phyloP scores from a whole-genome alignment of 306 rosid species.

The Quercus agrifolia region DNA sequence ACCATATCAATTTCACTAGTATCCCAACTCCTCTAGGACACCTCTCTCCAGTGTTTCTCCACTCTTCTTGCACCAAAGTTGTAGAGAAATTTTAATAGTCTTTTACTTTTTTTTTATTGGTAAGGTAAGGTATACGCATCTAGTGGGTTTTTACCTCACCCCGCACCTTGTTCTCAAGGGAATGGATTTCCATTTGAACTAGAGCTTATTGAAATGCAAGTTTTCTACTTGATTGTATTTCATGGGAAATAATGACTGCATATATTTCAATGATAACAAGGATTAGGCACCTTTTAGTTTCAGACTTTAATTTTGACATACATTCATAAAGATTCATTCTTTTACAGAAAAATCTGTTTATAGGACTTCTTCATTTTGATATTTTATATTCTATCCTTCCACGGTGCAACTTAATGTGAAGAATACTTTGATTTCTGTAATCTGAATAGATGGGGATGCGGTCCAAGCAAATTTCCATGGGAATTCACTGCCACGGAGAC shows the following conservation, averaged over 20 bases:
- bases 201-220: background rate
- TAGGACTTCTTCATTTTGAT: background rate
- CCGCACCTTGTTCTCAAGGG: background rate
- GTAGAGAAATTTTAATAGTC: background rate
- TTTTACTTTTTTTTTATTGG: background rate
- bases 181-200: background rate
- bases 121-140: background rate
- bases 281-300: background rate
- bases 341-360: background rate
- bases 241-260: background rate
- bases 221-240: background rate
- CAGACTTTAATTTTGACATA: background rate
- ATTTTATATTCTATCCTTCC: background rate
- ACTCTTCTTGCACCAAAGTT: background rate
- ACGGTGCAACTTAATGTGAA: background rate
- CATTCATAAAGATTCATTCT: background rate
- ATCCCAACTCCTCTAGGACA: background rate
- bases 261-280: background rate
- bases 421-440: background rate
- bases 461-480: constrained; percentile 52
- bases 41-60: background rate
- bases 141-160: background rate
- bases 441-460: constrained; percentile 40
- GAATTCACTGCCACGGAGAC: constrained; percentile 39
- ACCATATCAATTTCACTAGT: background rate